These are phyloP conservation scores for Claviceps sp. DNA, from an alignment of 2,329 filamentous ascomycete species.

Conservation along the genomic window DNA sequence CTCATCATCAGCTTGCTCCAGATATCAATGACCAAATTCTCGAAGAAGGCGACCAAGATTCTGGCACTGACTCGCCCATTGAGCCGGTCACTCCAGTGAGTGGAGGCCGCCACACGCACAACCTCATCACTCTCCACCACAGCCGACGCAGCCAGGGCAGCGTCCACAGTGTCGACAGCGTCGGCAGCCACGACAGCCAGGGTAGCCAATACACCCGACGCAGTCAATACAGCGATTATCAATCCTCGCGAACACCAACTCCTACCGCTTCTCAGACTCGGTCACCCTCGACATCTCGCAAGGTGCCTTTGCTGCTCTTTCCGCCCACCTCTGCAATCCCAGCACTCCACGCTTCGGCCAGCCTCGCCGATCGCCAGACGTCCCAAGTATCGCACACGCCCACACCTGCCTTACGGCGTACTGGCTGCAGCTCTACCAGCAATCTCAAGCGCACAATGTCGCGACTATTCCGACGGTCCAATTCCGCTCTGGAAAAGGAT, in stretches of 20 bases:
- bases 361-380: neutral
- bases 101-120: constrained; percentile 39
- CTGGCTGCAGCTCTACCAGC: constrained; percentile 28
- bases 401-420: constrained; percentile 24
- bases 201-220: neutral
- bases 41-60: constrained; percentile 42
- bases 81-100: constrained; percentile 51
- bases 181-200: constrained; percentile 12
- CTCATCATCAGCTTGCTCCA: constrained; percentile 30
- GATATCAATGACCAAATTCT: constrained; percentile 40
- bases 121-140: constrained; percentile 32
- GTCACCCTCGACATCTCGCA: constrained; percentile 2
- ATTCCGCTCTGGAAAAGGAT: constrained; percentile 18
- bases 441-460: constrained; percentile 38
- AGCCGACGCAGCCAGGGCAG: constrained; percentile 12
- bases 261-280: constrained; percentile 11
- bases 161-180: neutral
- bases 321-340: constrained; percentile 1
- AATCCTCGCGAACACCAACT: constrained; percentile 14
- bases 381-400: neutral
- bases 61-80: constrained; percentile 43
- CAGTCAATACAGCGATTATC: constrained; percentile 9
- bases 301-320: constrained; percentile 8
- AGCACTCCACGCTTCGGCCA: neutral
- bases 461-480: constrained; percentile 32